Conservation (phyloP, 129 eudicot species). For the Lactuca sativa region DNA sequence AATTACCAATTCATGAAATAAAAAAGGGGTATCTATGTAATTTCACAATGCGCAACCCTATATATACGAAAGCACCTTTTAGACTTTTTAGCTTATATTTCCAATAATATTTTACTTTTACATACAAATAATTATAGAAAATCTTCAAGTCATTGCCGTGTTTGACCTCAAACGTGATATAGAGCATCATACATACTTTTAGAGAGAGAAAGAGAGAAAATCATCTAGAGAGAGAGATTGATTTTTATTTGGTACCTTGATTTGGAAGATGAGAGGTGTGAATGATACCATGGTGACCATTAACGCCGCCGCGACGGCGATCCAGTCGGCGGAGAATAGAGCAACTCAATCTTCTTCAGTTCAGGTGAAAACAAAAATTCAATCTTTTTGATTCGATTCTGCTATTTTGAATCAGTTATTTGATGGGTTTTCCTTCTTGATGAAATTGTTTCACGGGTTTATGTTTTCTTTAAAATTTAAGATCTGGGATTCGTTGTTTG, state of each 20-base stretch:
- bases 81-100: slow-evolving; percentile 36
- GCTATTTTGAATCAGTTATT: slow-evolving; percentile 6
- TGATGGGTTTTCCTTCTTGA: slow-evolving; percentile 16
- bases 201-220: slow-evolving; percentile 13
- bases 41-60: slow-evolving; percentile 7
- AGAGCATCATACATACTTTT: slow-evolving; percentile 10
- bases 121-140: slow-evolving; percentile 41
- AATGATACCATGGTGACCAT: slow-evolving; percentile 46
- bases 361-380: slow-evolving; percentile 30
- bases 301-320: slow-evolving; percentile 54
- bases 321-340: slow-evolving; percentile 48
- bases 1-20: slow-evolving; percentile 23
- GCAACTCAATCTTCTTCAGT: slow-evolving; percentile 42
- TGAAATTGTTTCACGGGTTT: slow-evolving; percentile 15
- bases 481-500: slow-evolving; percentile 36
- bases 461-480: slow-evolving; percentile 14
- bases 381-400: slow-evolving; percentile 8
- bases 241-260: slow-evolving; percentile 22
- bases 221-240: neutral
- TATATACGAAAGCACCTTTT: slow-evolving; percentile 38
- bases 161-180: slow-evolving; percentile 66
- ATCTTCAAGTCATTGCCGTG: slow-evolving; percentile 71
- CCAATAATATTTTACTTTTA: slow-evolving; percentile 32
- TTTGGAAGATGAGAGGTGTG: slow-evolving; percentile 42
- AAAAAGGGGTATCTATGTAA: slow-evolving; percentile 31